Evolutionary conservation across 768 basidiomycete species (phyloP), one percentile per base, ranked within the genome.

Genomic region (Rhodotorula graminis): DNA sequence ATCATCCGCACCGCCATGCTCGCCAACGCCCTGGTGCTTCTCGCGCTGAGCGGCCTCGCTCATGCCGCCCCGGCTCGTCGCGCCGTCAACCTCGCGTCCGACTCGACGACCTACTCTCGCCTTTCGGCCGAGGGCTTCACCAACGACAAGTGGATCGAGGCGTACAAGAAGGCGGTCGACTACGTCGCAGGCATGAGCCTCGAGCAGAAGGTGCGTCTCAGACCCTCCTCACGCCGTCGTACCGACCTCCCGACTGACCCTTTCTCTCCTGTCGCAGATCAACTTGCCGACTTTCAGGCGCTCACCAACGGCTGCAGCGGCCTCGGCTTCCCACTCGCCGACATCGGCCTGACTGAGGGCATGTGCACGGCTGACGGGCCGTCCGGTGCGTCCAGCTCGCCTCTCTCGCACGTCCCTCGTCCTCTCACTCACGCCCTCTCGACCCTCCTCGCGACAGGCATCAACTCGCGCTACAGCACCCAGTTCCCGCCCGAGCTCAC

Each of bases 401-500:
- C 37, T 37, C 5, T 4, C 37, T 37, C 37, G 37, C 37, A 37
- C 37, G 37, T n/a, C n/a, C n/a, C n/a, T n/a, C n/a, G 37, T 5
- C 37, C 37, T 37, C 37, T 37, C 37, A 9, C 37, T 37, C 37
- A 37, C 37, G 37, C 37, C 9, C 37, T 37, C 37, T n/a, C n/a
- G n/a, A n/a, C n/a, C 37, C 37, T 9, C 9, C 37, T 5, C 37
- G 37, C 37, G 4, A 4, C 37, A 37, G 56, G 65, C 65, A 50
- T 61, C 42, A 57, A 65, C 63, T 29, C 42, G 16, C 40, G 58
- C n/a, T 73, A 65, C 67, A 50, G 44, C 18, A 49, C 58, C 16
- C 67, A 73, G 33, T 76, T 93, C 82, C 93, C 94, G 0, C 85
- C 92, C n/a, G 90, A 87, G 0, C 83, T 96, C 75, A 92, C 90